These are phyloP conservation scores for Coemansia sp. DNA, from an alignment of 192 early-diverging fungal genomes.

Conservation along the genomic window DNA sequence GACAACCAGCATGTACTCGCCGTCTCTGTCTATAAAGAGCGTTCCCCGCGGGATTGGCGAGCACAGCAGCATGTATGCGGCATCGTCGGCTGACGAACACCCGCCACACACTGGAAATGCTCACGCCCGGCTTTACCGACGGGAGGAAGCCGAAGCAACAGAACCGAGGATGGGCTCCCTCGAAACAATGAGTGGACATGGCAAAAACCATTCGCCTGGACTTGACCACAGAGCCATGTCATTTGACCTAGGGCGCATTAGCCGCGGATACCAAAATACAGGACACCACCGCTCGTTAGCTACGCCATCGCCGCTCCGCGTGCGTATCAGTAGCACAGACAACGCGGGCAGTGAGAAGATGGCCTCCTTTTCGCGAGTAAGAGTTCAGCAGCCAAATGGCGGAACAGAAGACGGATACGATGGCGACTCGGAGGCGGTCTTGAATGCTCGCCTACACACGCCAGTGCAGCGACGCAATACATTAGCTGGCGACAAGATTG, in stretches of 20 bases:
- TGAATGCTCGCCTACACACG: conserved; percentile 17
- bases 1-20: conserved; percentile 26
- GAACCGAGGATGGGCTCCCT: too few relatives aligned
- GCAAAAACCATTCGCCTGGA: neutral
- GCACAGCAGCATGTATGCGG: conserved; percentile 16
- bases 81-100: conserved; percentile 33
- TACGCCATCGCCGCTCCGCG: neutral
- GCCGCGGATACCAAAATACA: conserved; percentile 1
- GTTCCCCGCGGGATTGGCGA: conserved; percentile 12
- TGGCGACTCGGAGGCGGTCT: conserved; percentile 44
- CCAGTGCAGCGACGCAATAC: conserved; percentile 54
- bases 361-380: conserved; percentile 8
- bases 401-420: conserved; percentile 48
- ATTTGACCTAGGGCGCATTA: conserved; percentile 47
- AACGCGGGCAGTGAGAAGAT: conserved; percentile 6
- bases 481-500: conserved; percentile 50
- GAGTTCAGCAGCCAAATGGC: conserved; percentile 7
- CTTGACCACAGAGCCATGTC: conserved; percentile 52
- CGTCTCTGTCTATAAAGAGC: conserved; percentile 32
- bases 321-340: neutral
- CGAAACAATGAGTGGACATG: neutral
- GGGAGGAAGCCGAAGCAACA: neutral
- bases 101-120: neutral
- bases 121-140: neutral
- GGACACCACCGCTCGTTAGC: neutral